Evolutionary conservation across 228 moss, liverwort and hornwort species (phyloP).

Genomic region (Sphagnum fallax): DNA sequence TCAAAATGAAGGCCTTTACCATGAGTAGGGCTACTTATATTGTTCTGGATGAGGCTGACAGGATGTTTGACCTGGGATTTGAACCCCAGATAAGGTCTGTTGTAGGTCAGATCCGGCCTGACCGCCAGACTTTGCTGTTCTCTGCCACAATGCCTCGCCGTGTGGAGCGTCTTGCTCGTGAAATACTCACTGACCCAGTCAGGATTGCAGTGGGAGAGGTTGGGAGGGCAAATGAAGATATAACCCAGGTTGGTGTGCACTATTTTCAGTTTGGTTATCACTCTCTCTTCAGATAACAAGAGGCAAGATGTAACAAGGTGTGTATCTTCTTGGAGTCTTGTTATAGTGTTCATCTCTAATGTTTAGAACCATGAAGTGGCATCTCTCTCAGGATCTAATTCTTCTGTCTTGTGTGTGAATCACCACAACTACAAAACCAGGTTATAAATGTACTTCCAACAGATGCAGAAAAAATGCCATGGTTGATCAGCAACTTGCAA

Average conservation of each 20-base stretch:
- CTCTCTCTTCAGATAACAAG: no score
- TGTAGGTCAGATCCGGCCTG: slow-evolving; percentile 91
- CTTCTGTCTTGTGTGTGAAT: not conserved
- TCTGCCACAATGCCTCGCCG: slow-evolving; percentile 96
- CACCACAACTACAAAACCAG: slow-evolving; percentile 6
- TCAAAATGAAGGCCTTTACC: slow-evolving; percentile 89
- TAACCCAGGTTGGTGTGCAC: slow-evolving; percentile 25
- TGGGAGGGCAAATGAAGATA: slow-evolving; percentile 49
- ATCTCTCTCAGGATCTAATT: not conserved
- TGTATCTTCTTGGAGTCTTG: no score
- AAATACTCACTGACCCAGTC: slow-evolving; percentile 76
- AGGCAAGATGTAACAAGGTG: no score
- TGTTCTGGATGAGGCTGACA: slow-evolving; percentile 93
- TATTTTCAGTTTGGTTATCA: no score
- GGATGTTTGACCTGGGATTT: slow-evolving; percentile 97
- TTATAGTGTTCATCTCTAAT: not conserved
- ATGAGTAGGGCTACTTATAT: slow-evolving; percentile 84
- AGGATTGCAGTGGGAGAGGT: slow-evolving; percentile 86
- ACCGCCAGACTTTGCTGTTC: slow-evolving; percentile 89
- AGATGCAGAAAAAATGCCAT: slow-evolving; percentile 73
- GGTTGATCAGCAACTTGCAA: slow-evolving; percentile 76
- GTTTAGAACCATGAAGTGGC: not conserved
- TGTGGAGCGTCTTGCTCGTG: slow-evolving; percentile 90
- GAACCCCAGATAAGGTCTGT: slow-evolving; percentile 97
- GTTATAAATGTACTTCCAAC: slow-evolving; percentile 65